Evolutionary conservation across 352 stramenopile species (phyloP).

Genomic region (Phytophthora citricola): DNA sequence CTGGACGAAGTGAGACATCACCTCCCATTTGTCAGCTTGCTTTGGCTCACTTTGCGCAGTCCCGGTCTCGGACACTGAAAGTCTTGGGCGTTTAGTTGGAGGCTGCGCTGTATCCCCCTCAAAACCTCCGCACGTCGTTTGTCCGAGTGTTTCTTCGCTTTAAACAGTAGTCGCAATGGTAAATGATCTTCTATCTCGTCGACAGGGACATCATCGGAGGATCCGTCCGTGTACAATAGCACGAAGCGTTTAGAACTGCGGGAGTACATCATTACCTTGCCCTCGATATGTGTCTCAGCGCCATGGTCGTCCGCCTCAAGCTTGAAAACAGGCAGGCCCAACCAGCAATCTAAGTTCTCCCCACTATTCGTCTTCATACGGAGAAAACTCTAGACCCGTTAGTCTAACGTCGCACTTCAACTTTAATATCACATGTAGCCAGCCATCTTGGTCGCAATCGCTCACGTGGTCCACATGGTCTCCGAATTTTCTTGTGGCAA

Average conservation of each 20-base stretch:
- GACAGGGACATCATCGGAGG: constrained; percentile 13
- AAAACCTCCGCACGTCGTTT: neutral
- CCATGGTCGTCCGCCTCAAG: constrained; percentile 1
- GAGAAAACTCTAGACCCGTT: constrained; percentile 4
- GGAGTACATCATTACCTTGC: constrained; percentile 16
- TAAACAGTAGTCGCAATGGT: constrained; percentile 12
- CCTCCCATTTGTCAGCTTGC: neutral
- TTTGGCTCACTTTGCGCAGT: neutral
- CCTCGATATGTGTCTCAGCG: constrained; percentile 9
- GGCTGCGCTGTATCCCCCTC: neutral
- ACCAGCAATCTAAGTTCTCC: constrained; percentile 6
- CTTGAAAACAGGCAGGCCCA: constrained; percentile 24
- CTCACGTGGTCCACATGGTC: constrained; percentile 1
- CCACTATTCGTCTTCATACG: constrained; percentile 4
- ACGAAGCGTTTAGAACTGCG: constrained; percentile 8
- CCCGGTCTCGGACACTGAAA: neutral
- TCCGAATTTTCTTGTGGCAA: constrained; percentile 22
- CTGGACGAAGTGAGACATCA: constrained; percentile 7
- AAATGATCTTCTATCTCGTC: constrained; percentile 28
- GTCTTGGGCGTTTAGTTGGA: constrained; percentile 4
- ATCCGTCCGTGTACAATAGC: constrained; percentile 24
- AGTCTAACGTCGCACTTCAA: neutral
- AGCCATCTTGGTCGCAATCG: constrained; percentile 8
- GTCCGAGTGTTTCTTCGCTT: neutral
- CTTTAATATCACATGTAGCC: constrained; percentile 7